Evolutionary conservation across 306 rosid species (phyloP).

Genomic region (Sicyos edulis): DNA sequence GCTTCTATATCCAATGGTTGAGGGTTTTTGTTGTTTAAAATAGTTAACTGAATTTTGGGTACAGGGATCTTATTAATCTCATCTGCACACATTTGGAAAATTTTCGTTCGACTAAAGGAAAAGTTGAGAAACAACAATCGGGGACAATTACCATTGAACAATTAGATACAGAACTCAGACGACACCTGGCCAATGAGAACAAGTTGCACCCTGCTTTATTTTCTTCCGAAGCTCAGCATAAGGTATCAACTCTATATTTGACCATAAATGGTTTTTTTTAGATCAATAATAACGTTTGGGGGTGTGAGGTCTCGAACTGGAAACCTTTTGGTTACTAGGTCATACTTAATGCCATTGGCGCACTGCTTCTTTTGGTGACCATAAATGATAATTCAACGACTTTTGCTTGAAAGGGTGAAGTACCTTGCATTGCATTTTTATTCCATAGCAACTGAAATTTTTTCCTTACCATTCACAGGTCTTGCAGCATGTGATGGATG

Average conservation of each 20-base stretch:
- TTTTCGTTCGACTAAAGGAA: conserved; percentile 69
- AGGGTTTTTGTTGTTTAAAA: neutral
- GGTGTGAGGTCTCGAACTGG: too few species aligned
- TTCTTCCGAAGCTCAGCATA: conserved; percentile 97
- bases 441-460: conserved; percentile 22
- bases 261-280: neutral
- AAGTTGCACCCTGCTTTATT: conserved; percentile 95
- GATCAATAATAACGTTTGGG: too few species aligned
- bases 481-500: conserved; percentile 85
- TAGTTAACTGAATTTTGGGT: conserved; percentile 36
- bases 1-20: conserved; percentile 6
- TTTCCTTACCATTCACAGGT: conserved; percentile 50
- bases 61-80: conserved; percentile 83
- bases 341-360: too few species aligned
- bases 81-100: conserved; percentile 82
- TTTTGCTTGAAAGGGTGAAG: conserved; percentile 21
- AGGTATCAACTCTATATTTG: conserved; percentile 47
- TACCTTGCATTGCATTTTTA: conserved; percentile 19
- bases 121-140: conserved; percentile 50
- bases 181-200: conserved; percentile 63
- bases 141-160: conserved; percentile 49
- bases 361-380: too few species aligned
- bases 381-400: neutral
- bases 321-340: too few species aligned
- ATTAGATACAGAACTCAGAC: conserved; percentile 62